Conservation (phyloP, 345 rosid species). For the Salix udensis region DNA sequence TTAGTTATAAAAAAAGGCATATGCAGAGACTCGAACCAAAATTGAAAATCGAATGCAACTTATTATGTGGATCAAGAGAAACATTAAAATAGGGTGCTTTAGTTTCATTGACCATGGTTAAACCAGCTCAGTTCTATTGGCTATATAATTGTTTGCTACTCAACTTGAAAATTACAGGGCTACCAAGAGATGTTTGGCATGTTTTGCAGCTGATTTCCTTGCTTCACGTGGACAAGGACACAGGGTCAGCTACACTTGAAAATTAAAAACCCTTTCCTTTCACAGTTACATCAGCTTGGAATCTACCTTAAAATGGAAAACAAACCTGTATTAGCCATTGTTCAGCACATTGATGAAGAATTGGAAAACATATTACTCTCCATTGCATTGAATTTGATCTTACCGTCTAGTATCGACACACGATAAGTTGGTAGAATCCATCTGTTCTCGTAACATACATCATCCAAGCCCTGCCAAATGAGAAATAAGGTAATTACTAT, state of each 20-base stretch:
- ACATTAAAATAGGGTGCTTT: not conserved
- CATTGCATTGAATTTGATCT: constrained; percentile 11
- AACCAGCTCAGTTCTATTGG: not conserved
- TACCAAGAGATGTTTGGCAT: constrained; percentile 5
- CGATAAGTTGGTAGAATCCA: constrained; percentile 65
- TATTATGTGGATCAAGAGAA: too few relatives aligned
- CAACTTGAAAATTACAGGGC: not conserved
- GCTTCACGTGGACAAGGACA: constrained; percentile 40
- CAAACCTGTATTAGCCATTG: not conserved
- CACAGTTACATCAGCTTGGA: constrained; percentile 41
- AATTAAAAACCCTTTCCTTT: constrained; percentile 31
- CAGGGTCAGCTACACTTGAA: constrained; percentile 30
- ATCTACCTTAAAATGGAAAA: constrained; percentile 45
- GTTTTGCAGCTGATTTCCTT: constrained; percentile 59
- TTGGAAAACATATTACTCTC: not conserved
- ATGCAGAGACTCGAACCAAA: too few relatives aligned
- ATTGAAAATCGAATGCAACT: not conserved
- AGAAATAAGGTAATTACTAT: not conserved
- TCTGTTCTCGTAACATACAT: constrained; percentile 40
- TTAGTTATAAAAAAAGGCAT: too few relatives aligned
- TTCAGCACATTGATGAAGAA: too few relatives aligned
- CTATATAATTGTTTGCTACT: not conserved
- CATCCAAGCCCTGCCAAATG: constrained; percentile 57
- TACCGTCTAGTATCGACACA: constrained; percentile 51
- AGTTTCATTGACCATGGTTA: not conserved